Evolutionary conservation across 2,329 filamentous ascomycete genomes (phyloP), one percentile per base, ranked within the genome.

Genomic region (Periconia sp.): DNA sequence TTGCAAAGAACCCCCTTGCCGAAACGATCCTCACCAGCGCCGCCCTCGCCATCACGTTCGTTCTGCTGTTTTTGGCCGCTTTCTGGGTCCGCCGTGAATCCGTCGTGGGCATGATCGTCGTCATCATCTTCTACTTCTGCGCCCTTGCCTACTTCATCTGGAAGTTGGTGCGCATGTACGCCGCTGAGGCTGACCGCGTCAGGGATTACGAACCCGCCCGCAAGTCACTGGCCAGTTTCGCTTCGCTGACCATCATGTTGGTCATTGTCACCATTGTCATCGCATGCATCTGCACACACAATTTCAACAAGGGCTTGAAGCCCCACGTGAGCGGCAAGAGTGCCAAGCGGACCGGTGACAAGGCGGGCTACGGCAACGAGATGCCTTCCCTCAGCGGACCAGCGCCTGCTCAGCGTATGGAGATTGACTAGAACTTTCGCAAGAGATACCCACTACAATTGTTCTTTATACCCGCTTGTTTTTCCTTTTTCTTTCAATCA

Each of bases 101-200:
- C 69, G 87, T 86, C 62, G 54, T 81, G 11, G 92, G 93, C 71
- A 95, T 95, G 85, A 76, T 87, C 50, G 68, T 79, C 61, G 86
- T 91, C 69, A 93, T 97, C 65, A 66, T 92, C 49, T 82, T 97
- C 53, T 97, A 96, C 76, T 87, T 96, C 60, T 91, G 89, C 58
- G 93, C 87, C 40, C 83, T 97, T 60, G 91, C 87, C 53, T 99
- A 97, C 79, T 99, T 99, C 80, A 84, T 96, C 71, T 99, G 97
- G 85, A 99, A 99, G 82, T 85, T 99, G 50, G 89, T 94, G 55
- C 90, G 94, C 71, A 99, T 99, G 85, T 99, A 96, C 76, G 85
- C 84, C 11, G 73, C 72, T 42, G 83, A 85, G 62, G 72, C 71
- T 48, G 50, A 71, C 1, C 74, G 76, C 37, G 65, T 71, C 43